These are phyloP conservation scores for Musa beccarii DNA, from an alignment of 176 grass and related monocot genomes.

Conservation along the genomic window DNA sequence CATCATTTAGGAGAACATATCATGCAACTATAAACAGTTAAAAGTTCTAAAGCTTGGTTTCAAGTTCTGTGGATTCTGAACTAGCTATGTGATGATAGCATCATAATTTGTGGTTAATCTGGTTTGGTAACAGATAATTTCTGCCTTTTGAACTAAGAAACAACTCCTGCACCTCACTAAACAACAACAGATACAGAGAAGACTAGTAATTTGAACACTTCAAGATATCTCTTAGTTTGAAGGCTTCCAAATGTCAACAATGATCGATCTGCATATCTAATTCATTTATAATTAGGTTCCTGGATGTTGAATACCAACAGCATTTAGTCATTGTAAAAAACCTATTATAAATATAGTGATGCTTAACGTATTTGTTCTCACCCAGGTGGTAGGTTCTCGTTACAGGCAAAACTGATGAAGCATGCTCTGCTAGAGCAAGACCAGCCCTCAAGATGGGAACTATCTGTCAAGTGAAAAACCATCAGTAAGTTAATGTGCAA, in stretches of 20 bases:
- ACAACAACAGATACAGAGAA: neutral
- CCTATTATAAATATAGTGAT: neutral
- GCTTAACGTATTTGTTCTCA: slow-evolving; percentile 21
- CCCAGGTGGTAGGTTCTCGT: slow-evolving; percentile 93
- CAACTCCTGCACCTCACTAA: neutral
- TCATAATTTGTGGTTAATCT: neutral
- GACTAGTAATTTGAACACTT: neutral
- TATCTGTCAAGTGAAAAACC: slow-evolving; percentile 43
- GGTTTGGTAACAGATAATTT: neutral
- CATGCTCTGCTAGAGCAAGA: slow-evolving; percentile 81
- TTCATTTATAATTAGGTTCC: neutral
- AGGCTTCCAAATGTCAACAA: neutral
- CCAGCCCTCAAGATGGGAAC: slow-evolving; percentile 94
- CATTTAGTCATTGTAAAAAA: neutral
- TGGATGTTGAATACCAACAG: neutral
- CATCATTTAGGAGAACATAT: neutral
- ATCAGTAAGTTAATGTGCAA: neutral
- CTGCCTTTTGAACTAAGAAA: neutral
- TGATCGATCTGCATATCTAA: neutral
- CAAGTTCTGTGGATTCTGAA: neutral
- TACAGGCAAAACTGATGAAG: slow-evolving; percentile 63
- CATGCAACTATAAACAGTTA: neutral
- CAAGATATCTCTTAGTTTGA: neutral
- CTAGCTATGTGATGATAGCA: neutral
- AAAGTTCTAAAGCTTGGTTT: neutral